Conservation (phyloP, 768 basidiomycete genomes). For the Suillus subalutaceus region DNA sequence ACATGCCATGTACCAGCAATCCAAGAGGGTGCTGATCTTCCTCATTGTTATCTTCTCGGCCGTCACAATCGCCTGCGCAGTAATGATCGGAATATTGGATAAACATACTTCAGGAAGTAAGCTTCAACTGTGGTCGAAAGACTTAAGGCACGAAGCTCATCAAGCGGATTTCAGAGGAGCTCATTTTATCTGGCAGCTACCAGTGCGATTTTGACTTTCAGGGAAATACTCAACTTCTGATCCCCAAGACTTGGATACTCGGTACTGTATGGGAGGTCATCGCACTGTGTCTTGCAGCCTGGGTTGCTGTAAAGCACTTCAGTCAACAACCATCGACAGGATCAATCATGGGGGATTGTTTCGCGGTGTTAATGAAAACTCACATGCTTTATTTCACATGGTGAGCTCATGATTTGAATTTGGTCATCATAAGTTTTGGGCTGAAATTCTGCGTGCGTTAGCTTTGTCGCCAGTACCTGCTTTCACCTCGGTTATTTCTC, state of each 20-base stretch:
- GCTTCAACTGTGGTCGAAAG: not conserved
- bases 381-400: not conserved
- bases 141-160: not conserved
- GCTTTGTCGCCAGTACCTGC: not conserved
- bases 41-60: not conserved
- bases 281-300: not conserved
- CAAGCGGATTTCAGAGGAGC: not conserved
- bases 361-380: not conserved
- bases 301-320: not conserved
- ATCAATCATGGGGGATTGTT: not conserved
- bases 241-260: not conserved
- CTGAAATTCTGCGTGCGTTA: not conserved
- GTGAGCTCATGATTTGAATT: not conserved
- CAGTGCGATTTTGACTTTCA: not conserved
- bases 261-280: not conserved
- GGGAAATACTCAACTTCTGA: not conserved
- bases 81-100: not conserved
- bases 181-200: not conserved
- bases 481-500: not conserved
- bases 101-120: not conserved
- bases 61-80: not conserved
- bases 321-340: not conserved
- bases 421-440: not conserved
- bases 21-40: not conserved
- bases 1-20: not conserved